Evolutionary conservation across 257 asterid species (phyloP), one percentile per base, ranked within the genome.

Genomic region (Primulina huaijiensis): DNA sequence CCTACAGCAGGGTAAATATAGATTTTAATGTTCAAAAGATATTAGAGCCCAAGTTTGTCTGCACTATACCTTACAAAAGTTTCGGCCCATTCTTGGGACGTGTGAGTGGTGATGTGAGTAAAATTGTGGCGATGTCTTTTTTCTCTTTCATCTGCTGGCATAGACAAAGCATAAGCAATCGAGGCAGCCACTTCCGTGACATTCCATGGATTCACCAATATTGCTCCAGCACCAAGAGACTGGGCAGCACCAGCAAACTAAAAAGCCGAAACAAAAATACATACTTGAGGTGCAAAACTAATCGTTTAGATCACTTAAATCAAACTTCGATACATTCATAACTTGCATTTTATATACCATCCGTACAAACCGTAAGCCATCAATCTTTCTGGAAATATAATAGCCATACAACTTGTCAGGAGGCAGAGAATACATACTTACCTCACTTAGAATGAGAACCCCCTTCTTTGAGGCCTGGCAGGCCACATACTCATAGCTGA

Each of bases 171-270:
- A 76, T 89, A 81, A 67, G 79, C 89, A 66, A 92, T 92, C 64
- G 96, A 85, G 46, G 92, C 73, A 46, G 96, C 92, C 69, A 92
- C 92, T 83, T 92, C 98, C 46, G 96, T 88, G 43, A 92, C 75
- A 74, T 92, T 92, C 96, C 98, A 92, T 64, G 96, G 96, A 64
- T 89, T 92, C 65, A 92, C 96, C 64, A 92, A 76, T 61, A 89
- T 86, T 61, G 97, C 96, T 66, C 97, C 97, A 34, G 97, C 97
- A 67, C 97, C 97, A 63, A 91, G 93, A 59, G 96, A 91, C 73
- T 91, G 97, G 67, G 97, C 97, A 0, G 97, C 97, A 29, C 97
- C 97, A 62, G 97, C 97, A 81, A 91, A 91, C 97, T 91, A 80
- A 64, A 72, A 46, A 62, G 19, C 6, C 59, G 12, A 30, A 71